Evolutionary conservation across 2,329 filamentous ascomycete species (phyloP).

Genomic region (Hypomyces rosellus): DNA sequence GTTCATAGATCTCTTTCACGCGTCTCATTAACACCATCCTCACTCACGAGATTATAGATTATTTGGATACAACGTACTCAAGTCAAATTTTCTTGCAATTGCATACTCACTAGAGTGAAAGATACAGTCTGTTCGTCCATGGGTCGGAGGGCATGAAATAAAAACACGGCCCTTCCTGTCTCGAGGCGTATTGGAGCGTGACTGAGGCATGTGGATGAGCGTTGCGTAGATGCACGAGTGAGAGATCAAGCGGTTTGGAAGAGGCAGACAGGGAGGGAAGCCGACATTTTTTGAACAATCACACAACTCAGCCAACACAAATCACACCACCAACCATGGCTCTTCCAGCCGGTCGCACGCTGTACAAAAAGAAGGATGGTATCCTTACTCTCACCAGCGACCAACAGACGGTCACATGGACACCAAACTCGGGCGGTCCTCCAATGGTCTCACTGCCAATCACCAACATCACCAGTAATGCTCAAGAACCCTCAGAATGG

Average conservation of each 20-base stretch:
- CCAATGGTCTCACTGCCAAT: constrained; percentile 65
- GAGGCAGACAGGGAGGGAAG: background rate
- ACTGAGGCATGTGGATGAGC: background rate
- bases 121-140: too few species aligned
- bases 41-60: too few species aligned
- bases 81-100: too few species aligned
- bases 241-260: background rate
- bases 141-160: too few species aligned
- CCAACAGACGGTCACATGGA: constrained; percentile 73
- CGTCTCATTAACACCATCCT: too few species aligned
- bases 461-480: constrained; percentile 70
- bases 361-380: constrained; percentile 97
- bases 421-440: constrained; percentile 57
- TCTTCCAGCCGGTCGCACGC: constrained; percentile 57
- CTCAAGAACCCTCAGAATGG: background rate
- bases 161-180: background rate
- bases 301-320: constrained; percentile 5
- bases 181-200: background rate
- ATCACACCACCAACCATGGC: constrained; percentile 37
- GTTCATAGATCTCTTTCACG: too few species aligned
- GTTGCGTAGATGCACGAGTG: background rate
- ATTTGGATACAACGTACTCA: too few species aligned
- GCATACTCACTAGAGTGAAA: too few species aligned
- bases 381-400: constrained; percentile 69
- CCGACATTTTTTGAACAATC: background rate